phyloP scores from a whole-genome alignment of 306 rosid genomes.

The Rosa multiflora region DNA sequence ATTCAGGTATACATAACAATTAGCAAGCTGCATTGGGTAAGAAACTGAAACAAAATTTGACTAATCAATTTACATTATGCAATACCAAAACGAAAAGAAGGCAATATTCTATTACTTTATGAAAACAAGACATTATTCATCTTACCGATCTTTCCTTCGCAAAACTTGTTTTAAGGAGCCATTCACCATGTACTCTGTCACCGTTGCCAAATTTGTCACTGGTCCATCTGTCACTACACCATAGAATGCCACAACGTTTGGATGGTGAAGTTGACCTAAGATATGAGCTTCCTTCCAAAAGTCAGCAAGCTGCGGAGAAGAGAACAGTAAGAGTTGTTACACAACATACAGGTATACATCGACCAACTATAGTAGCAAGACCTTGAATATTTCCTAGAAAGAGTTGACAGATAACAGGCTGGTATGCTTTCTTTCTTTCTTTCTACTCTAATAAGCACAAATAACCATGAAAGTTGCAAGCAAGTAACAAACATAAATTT shows the following conservation, averaged over 20 bases:
- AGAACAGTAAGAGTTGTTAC: slow-evolving; percentile 1
- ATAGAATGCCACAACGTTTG: slow-evolving; percentile 36
- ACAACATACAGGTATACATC: not conserved
- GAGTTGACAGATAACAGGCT: not conserved
- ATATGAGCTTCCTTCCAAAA: slow-evolving; percentile 40
- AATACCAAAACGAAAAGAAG: not conserved
- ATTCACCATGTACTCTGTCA: slow-evolving; percentile 39
- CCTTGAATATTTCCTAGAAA: not conserved
- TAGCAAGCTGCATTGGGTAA: not conserved
- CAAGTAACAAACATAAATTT: not conserved
- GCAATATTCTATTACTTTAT: not conserved
- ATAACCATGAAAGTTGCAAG: not conserved
- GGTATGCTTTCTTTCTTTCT: not conserved
- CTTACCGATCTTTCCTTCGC: slow-evolving; percentile 34
- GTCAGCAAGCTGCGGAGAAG: slow-evolving; percentile 26
- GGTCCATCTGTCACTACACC: slow-evolving; percentile 36
- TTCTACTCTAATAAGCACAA: not conserved
- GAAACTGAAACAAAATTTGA: not conserved
- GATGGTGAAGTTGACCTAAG: slow-evolving; percentile 34
- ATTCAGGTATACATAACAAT: not conserved
- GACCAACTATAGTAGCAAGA: not conserved
- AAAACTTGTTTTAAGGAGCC: slow-evolving; percentile 37
- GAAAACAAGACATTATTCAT: not conserved
- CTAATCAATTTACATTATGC: not conserved
- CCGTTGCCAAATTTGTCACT: slow-evolving; percentile 32